Conservation (phyloP, 2,329 filamentous ascomycete genomes). For the Penicillium sp. region DNA sequence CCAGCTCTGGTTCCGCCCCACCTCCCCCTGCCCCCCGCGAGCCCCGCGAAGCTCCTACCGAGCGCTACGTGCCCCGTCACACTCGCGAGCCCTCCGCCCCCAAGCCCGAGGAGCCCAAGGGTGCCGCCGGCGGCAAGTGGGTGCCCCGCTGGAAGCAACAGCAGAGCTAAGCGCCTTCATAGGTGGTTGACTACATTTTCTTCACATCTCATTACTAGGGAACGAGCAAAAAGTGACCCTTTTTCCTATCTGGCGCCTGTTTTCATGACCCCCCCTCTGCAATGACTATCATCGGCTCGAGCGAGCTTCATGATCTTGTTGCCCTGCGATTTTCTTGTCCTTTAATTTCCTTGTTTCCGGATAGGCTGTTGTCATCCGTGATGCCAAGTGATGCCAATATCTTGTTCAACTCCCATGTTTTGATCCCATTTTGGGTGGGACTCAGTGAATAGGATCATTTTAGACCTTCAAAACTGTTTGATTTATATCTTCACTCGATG, state of each 20-base stretch:
- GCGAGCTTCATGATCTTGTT: slow-evolving; percentile 9
- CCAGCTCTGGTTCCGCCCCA: slow-evolving; percentile 27
- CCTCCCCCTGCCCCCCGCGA: slow-evolving; percentile 28
- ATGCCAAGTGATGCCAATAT: slow-evolving; percentile 21
- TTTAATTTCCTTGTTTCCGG: slow-evolving; percentile 17
- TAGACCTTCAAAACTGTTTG: background rate
- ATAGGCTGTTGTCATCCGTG: slow-evolving; percentile 14
- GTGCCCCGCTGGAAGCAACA: slow-evolving; percentile 40
- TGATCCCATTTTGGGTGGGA: slow-evolving; percentile 8
- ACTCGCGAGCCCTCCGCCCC: slow-evolving; percentile 31
- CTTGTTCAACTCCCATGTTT: slow-evolving; percentile 9
- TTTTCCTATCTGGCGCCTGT: slow-evolving; percentile 25
- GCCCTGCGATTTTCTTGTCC: slow-evolving; percentile 15
- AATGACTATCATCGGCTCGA: slow-evolving; percentile 26
- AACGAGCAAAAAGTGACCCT: slow-evolving; percentile 25
- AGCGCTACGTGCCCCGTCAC: slow-evolving; percentile 33
- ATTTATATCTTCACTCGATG: background rate
- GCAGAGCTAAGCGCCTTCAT: slow-evolving; percentile 28
- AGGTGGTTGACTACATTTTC: slow-evolving; percentile 19
- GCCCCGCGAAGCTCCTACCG: slow-evolving; percentile 30
- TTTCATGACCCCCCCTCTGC: slow-evolving; percentile 25
- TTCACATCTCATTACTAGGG: slow-evolving; percentile 18
- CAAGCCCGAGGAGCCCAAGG: slow-evolving; percentile 31
- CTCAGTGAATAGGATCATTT: slow-evolving; percentile 15
- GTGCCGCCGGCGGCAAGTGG: slow-evolving; percentile 30